Evolutionary conservation across 1,284 basidiomycete genomes (phyloP), one percentile per base, ranked within the genome.

Genomic region (Pseudozyma pruni): DNA sequence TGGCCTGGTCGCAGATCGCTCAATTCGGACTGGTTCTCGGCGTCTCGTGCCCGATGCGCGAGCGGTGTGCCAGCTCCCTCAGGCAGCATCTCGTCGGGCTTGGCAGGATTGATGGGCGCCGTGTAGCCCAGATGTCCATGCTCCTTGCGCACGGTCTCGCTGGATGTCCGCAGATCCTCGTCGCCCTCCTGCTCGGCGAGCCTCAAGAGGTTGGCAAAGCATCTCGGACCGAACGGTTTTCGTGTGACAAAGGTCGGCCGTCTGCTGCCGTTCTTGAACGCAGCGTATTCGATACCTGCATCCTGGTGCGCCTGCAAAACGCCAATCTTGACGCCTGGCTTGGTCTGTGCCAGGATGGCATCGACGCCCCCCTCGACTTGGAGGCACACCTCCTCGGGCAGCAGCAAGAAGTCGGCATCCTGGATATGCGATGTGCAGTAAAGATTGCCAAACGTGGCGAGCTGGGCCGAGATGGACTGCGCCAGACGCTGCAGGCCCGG

Each of bases 281-380:
- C 66, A 8, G 64, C 52, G 17, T 61, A 56, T n/a, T 66, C 62
- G 48, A 74, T 63, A 1, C 60, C 63, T 20, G 57, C 51, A 46
- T 74, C 71, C 22, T 74, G 48, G 45, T 75, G 61, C 29, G 72
- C 73, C 35, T 75, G 73, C 17, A 75, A 32, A 0, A 75, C 72
- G 13, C 73, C 73, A 16, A 75, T 74, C 56, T 70, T 72, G 53
- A 74, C 66, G 3, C 50, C 72, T 17, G 43, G 40, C 37, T 74
- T 74, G 16, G 72, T 49, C 27, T 71, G 56, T 5, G 50, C 55
- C 11, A 75, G 34, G 23, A 75, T 63, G 10, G 49, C 54, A 3
- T 74, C 60, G 10, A 74, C 37, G 11, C 60, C 73, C n/a, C 56
- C 64, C 10, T 57, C 34, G 8, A 58, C 47, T 13, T 74, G 22